Evolutionary conservation across 2,329 filamentous ascomycete genomes (phyloP).

Genomic region (Neopestalotiopsis rosae): DNA sequence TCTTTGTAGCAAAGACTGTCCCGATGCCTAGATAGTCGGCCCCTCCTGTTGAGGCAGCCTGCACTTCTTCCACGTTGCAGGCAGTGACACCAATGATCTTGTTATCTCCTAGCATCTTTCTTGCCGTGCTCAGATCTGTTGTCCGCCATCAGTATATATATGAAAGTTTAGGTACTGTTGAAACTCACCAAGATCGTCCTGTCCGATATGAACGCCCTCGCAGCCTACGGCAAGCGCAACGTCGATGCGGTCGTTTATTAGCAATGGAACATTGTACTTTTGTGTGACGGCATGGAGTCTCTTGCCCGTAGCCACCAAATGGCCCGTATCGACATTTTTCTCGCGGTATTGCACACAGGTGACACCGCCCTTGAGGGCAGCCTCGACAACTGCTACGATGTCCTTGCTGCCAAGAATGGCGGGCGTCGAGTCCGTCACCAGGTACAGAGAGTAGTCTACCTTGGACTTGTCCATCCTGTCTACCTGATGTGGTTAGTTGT

Average conservation of each 20-base stretch:
- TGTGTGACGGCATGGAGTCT: slow-evolving; percentile 74
- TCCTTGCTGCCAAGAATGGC: slow-evolving; percentile 76
- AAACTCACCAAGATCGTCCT: slow-evolving; percentile 82
- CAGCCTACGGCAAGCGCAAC: slow-evolving; percentile 85
- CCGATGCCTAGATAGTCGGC: slow-evolving; percentile 92
- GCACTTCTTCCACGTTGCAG: slow-evolving; percentile 75
- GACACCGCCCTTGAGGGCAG: slow-evolving; percentile 78
- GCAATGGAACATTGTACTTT: slow-evolving; percentile 73
- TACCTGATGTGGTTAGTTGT: not conserved
- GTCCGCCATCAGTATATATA: slow-evolving; percentile 12
- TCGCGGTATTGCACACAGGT: slow-evolving; percentile 91
- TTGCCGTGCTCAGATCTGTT: slow-evolving; percentile 67
- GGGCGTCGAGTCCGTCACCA: slow-evolving; percentile 92
- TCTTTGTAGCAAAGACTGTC: slow-evolving; percentile 84
- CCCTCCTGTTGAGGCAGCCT: slow-evolving; percentile 73
- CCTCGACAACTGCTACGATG: slow-evolving; percentile 75
- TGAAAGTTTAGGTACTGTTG: too few relatives aligned
- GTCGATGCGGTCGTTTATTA: slow-evolving; percentile 94
- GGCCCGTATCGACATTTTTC: slow-evolving; percentile 78
- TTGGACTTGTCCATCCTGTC: slow-evolving; percentile 40
- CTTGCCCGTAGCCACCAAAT: slow-evolving; percentile 72
- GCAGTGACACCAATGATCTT: slow-evolving; percentile 90
- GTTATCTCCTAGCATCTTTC: slow-evolving; percentile 72
- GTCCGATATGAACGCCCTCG: slow-evolving; percentile 92
- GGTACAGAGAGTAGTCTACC: slow-evolving; percentile 82